Evolutionary conservation across 2,329 filamentous ascomycete species (phyloP), one percentile per base, ranked within the genome.

Genomic region (Trichoderma cornu-damae): DNA sequence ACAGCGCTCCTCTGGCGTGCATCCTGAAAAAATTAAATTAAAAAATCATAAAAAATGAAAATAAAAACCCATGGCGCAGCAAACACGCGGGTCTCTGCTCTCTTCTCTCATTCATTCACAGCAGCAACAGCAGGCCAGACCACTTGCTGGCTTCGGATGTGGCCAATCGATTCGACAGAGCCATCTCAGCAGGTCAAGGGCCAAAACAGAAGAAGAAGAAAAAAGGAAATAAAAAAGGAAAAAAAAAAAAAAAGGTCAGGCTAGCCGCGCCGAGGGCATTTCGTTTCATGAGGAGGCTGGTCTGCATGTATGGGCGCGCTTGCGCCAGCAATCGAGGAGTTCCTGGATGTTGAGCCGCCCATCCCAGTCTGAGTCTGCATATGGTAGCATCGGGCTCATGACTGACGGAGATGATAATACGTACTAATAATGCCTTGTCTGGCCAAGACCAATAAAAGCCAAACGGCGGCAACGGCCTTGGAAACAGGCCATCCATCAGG

Each of bases 231-330:
- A n/a, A n/a, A n/a, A n/a, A n/a, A n/a, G n/a, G n/a, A n/a, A n/a
- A n/a, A n/a, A n/a, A n/a, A n/a, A n/a, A n/a, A n/a, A n/a, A n/a
- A n/a, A n/a, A n/a, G n/a, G 9, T n/a, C 26, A n/a, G n/a, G 24
- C 28, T 50, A 59, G 34, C 28, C 57, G 57, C 57, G 57, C 57
- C 14, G 37, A 59, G 37, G 32, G 6, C 28, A 59, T 34, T n/a
- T 44, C 28, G 57, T 59, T 56, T 59, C 57, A 59, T 57, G 3
- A 22, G 20, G 42, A 47, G 6, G 6, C 40, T 5, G 57, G 57
- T 12, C 51, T 20, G 20, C 11, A 14, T 40, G 22, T 28, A 32
- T 56, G 57, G 51, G 37, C 51, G 51, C 56, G 42, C 49, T 48
- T 53, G 48, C 46, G 46, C 54, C 44, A 37, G 22, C 18, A 38